These are phyloP conservation scores for Arachnomyces sp. DNA, from an alignment of 2,329 filamentous ascomycete genomes.

Conservation along the genomic window DNA sequence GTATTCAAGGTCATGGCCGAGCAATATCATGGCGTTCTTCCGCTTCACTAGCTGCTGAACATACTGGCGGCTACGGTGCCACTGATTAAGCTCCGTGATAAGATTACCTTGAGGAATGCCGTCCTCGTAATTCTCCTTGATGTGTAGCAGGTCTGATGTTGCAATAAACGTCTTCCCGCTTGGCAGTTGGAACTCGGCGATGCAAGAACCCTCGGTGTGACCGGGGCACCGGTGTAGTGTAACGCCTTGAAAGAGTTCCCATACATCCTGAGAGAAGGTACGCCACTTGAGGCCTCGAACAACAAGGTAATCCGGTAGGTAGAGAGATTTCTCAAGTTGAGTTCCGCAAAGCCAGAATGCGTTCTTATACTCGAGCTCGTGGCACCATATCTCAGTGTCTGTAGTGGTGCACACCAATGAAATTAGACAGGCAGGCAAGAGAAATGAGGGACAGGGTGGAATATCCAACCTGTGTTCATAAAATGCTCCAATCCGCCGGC, in stretches of 20 bases:
- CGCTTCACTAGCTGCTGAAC: slow-evolving; percentile 24
- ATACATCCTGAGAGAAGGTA: slow-evolving; percentile 31
- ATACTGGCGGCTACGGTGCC: slow-evolving; percentile 28
- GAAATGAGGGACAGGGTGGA: too few species aligned
- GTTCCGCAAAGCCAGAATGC: too few species aligned
- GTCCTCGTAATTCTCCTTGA: slow-evolving; percentile 32
- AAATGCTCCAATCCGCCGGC: slow-evolving; percentile 43
- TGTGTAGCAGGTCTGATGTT: slow-evolving; percentile 34
- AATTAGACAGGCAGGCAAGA: too few species aligned
- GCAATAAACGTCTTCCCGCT: slow-evolving; percentile 33
- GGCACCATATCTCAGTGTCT: too few species aligned
- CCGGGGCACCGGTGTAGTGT: slow-evolving; percentile 29
- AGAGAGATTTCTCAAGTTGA: slow-evolving; percentile 14
- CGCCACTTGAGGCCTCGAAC: slow-evolving; percentile 35
- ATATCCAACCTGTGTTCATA: slow-evolving; percentile 5
- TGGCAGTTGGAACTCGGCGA: slow-evolving; percentile 30
- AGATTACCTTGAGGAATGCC: slow-evolving; percentile 29
- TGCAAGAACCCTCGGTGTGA: slow-evolving; percentile 28
- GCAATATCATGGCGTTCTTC: slow-evolving; percentile 24
- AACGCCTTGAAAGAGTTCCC: slow-evolving; percentile 35
- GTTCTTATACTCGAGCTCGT: too few species aligned
- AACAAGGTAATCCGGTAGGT: slow-evolving; percentile 29
- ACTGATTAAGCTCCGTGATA: slow-evolving; percentile 29
- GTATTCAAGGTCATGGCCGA: slow-evolving; percentile 24
- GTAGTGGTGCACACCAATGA: too few species aligned